Evolutionary conservation across 176 grass and related monocot genomes (phyloP), one percentile per base, ranked within the genome.

Genomic region (Puya raimondii): DNA sequence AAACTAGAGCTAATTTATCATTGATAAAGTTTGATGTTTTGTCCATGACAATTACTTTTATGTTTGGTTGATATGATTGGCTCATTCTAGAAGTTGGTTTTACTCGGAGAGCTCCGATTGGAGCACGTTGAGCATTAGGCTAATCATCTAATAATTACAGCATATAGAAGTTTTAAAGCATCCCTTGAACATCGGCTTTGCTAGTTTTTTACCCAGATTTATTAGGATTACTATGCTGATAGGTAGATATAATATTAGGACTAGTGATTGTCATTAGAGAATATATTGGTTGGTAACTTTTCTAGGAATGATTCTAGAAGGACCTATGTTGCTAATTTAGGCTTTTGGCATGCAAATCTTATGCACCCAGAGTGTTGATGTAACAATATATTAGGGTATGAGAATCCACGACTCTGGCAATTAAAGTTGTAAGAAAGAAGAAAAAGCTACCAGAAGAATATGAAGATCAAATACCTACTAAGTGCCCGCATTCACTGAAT

Each of bases 341-440:
- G 29, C 47, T 64, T 64, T 85, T 21, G 29, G 16, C 27, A 82
- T 79, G 71, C 33, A 72, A 54, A 68, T 42, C 33, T 42, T 42
- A 6, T 42, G 33, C 33, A 42, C 33, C 33, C 33, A 42, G 33
- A 42, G 33, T 83, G 21, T 64, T 68, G 9, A 61, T 18, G 21
- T 21, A 16, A 18, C 56, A 61, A 18, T 61, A 61, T 22, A n/a
- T 61, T 61, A 42, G 33, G 56, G n/a, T 9, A 61, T 15, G 56
- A 61, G 56, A 61, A 61, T 61, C 56, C 56, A 21, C 9, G 20
- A 59, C 54, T 59, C 54, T 17, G 2, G 12, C 0, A 8, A 59
- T 59, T 59, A 18, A 11, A 61, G 12, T 42, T 42, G 33, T 42
- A 42, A 42, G 33, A 42, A 42, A 42, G 33, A 42, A 42, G 33